Percentiles rank a stretch among this genome's conserved stretches.
Evolutionary conservation across 306 rosid species (phyloP).

Genomic region (Vigna nakashimae): DNA sequence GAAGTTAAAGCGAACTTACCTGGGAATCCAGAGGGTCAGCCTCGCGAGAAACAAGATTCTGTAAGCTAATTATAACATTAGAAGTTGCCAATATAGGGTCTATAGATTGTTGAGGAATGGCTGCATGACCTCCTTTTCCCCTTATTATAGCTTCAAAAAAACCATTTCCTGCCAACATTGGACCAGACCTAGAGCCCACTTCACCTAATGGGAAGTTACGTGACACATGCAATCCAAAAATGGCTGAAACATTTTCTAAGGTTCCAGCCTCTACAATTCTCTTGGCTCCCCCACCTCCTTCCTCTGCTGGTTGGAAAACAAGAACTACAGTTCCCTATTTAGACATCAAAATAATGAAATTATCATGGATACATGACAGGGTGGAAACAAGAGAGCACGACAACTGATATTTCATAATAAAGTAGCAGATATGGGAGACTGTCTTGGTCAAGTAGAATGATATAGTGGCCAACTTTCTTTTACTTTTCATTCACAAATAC

Average conservation of each 20-base stretch:
- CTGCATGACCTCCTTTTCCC: constrained; percentile 93
- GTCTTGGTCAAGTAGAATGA: not conserved
- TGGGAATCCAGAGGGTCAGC: constrained; percentile 84
- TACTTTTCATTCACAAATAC: not conserved
- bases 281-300: constrained; percentile 84
- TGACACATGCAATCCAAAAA: constrained; percentile 77
- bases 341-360: constrained; percentile 22
- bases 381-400: not conserved
- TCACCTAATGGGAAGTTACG: constrained; percentile 56
- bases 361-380: not conserved
- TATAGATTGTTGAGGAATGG: constrained; percentile 80
- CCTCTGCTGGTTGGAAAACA: constrained; percentile 96
- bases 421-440: not conserved
- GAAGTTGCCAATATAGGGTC: constrained; percentile 89
- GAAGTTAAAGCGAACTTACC: constrained; percentile 42
- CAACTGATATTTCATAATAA: not conserved
- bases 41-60: constrained; percentile 84
- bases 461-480: not conserved
- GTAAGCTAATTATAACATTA: constrained; percentile 83
- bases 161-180: constrained; percentile 73
- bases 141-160: constrained; percentile 76
- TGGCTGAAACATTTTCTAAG: constrained; percentile 71
- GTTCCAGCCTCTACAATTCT: constrained; percentile 63
- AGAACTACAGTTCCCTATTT: constrained; percentile 82
- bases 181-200: constrained; percentile 73